phyloP scores from a whole-genome alignment of 2,329 filamentous ascomycete genomes.

The Drechslerella dactyloides region DNA sequence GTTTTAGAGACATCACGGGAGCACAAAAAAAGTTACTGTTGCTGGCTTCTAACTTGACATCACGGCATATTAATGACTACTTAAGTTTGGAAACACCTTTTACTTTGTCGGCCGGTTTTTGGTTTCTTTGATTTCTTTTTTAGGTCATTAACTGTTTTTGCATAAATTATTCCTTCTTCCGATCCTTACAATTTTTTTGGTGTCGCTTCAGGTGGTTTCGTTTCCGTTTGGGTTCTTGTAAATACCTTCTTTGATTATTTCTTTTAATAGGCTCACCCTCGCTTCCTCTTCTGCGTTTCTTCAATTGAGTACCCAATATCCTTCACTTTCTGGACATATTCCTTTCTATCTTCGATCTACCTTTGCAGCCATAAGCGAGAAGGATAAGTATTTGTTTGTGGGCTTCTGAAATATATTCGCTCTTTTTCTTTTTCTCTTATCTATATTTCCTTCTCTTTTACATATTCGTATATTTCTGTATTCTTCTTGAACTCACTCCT shows the following conservation, averaged over 20 bases:
- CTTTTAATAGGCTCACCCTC: background rate
- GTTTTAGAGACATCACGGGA: constrained; percentile 1
- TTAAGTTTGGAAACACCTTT: background rate
- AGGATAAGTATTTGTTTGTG: background rate
- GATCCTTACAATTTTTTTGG: background rate
- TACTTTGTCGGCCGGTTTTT: background rate
- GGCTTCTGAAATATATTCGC: background rate
- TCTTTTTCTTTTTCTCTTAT: too few species aligned
- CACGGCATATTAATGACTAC: constrained; percentile 4
- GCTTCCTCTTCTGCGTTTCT: background rate
- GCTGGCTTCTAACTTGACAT: background rate
- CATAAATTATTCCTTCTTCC: constrained; percentile 2
- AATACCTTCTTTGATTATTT: background rate
- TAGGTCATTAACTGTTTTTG: background rate
- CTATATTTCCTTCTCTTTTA: background rate
- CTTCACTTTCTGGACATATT: background rate
- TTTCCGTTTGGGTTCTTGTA: constrained; percentile 7
- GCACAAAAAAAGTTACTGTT: constrained; percentile 4
- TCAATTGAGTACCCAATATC: background rate
- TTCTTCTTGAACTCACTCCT: background rate
- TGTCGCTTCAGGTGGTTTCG: background rate
- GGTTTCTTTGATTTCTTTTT: background rate
- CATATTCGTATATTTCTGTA: background rate
- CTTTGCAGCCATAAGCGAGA: constrained; percentile 1
- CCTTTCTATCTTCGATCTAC: background rate